Evolutionary conservation across 2,329 filamentous ascomycete species (phyloP).

Genomic region (Venturiaceae sp.): DNA sequence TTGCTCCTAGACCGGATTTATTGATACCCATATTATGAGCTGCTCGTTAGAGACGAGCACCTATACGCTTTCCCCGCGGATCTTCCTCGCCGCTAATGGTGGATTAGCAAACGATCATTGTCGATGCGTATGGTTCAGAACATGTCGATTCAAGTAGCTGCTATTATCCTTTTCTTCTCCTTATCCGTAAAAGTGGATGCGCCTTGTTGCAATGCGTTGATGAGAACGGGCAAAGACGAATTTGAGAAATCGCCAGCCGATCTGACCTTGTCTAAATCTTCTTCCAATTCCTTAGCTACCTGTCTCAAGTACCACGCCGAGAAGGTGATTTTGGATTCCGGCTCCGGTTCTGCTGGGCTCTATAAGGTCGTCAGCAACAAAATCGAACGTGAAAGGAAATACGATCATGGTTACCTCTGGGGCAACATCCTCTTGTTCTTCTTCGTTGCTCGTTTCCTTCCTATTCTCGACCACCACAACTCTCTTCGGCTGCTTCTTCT

Average conservation of each 20-base stretch:
- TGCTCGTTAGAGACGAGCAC: too few relatives aligned
- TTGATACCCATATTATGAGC: too few relatives aligned
- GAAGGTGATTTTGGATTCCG: conserved; percentile 1
- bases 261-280: conserved; percentile 7
- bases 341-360: background rate
- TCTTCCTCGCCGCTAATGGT: too few relatives aligned
- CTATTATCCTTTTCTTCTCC: conserved; percentile 4
- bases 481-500: background rate
- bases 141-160: background rate
- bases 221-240: conserved; percentile 6
- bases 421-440: background rate
- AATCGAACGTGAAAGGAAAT: background rate
- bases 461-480: background rate
- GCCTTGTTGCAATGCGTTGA: conserved; percentile 7
- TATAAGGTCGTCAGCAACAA: background rate
- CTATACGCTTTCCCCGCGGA: too few relatives aligned
- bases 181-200: background rate
- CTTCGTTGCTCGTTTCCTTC: background rate
- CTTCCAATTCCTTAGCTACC: conserved; percentile 7
- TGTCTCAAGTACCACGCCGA: conserved; percentile 6
- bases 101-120: too few relatives aligned
- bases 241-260: conserved; percentile 8
- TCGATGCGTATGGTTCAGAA: too few relatives aligned
- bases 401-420: background rate
- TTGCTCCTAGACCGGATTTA: too few relatives aligned